Percentiles rank a stretch among this genome's conserved stretches.
These are phyloP conservation scores for Phytophthora aleatoria DNA, from an alignment of 352 stramenopile species.

Conservation along the genomic window DNA sequence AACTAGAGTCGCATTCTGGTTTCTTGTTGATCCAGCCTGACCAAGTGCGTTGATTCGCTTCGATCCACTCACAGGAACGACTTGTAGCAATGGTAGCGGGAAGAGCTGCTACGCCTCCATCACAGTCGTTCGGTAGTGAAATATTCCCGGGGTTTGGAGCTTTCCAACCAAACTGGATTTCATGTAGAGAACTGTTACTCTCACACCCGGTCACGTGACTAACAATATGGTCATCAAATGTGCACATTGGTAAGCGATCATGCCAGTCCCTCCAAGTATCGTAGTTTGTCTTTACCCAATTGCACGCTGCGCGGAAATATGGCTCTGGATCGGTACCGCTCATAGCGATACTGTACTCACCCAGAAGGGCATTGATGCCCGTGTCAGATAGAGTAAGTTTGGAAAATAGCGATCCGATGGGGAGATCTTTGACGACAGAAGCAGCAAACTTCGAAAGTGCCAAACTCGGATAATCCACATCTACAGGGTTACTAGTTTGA, in stretches of 20 bases:
- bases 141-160: constrained; percentile 42
- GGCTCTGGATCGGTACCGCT: constrained; percentile 12
- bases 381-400: constrained; percentile 41
- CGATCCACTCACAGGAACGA: constrained; percentile 54
- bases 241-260: constrained; percentile 41
- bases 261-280: constrained; percentile 51
- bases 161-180: constrained; percentile 47
- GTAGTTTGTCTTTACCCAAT: constrained; percentile 59
- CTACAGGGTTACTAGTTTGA: constrained; percentile 48
- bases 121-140: constrained; percentile 45
- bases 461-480: constrained; percentile 47
- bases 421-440: constrained; percentile 27
- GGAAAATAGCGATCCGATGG: constrained; percentile 33
- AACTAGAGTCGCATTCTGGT: constrained; percentile 44
- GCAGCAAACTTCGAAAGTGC: constrained; percentile 44
- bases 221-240: constrained; percentile 33
- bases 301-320: constrained; percentile 48
- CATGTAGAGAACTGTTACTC: constrained; percentile 7
- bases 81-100: constrained; percentile 40
- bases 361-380: constrained; percentile 47
- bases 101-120: constrained; percentile 35
- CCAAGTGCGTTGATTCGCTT: constrained; percentile 30
- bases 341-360: constrained; percentile 19
- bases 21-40: constrained; percentile 37
- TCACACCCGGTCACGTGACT: constrained; percentile 36